Percentiles rank a stretch among this genome's conserved stretches.
phyloP scores from a whole-genome alignment of 129 eudicot species.

The Silybum marianum region DNA sequence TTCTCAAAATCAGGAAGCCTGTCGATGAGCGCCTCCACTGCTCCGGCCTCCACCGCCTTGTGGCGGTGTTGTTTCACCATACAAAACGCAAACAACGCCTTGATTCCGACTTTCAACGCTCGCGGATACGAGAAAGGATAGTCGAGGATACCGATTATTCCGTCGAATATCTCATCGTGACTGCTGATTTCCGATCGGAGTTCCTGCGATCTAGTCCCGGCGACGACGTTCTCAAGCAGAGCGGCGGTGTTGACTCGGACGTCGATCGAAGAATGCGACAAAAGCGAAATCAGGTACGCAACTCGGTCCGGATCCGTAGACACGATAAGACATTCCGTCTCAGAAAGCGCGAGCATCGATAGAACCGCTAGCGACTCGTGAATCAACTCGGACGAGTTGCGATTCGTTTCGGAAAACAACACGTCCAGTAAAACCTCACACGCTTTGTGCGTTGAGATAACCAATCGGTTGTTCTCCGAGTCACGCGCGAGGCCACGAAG shows the following conservation, averaged over 20 bases:
- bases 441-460: constrained; percentile 52
- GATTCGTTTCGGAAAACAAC: constrained; percentile 41
- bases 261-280: constrained; percentile 71
- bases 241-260: constrained; percentile 78
- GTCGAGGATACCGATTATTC: constrained; percentile 59
- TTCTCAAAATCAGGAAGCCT: constrained; percentile 77
- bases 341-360: constrained; percentile 54
- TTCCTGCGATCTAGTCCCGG: constrained; percentile 79
- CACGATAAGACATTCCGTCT: constrained; percentile 51
- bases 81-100: constrained; percentile 75
- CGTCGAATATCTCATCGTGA: constrained; percentile 62
- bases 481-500: constrained; percentile 76
- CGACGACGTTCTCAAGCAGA: constrained; percentile 57
- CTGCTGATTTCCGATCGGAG: constrained; percentile 53
- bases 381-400: constrained; percentile 49
- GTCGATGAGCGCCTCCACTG: constrained; percentile 71
- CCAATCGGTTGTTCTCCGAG: constrained; percentile 76
- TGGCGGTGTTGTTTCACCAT: constrained; percentile 81
- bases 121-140: constrained; percentile 69
- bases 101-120: constrained; percentile 74
- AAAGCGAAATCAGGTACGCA: constrained; percentile 48
- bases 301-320: constrained; percentile 53
- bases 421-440: constrained; percentile 49
- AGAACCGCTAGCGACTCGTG: constrained; percentile 66
- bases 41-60: constrained; percentile 83